A percentile compares a stretch with the other conserved stretches of the same genome.
Conservation (phyloP, 2,329 filamentous ascomycete genomes). For the Coleophoma crateriformis region DNA sequence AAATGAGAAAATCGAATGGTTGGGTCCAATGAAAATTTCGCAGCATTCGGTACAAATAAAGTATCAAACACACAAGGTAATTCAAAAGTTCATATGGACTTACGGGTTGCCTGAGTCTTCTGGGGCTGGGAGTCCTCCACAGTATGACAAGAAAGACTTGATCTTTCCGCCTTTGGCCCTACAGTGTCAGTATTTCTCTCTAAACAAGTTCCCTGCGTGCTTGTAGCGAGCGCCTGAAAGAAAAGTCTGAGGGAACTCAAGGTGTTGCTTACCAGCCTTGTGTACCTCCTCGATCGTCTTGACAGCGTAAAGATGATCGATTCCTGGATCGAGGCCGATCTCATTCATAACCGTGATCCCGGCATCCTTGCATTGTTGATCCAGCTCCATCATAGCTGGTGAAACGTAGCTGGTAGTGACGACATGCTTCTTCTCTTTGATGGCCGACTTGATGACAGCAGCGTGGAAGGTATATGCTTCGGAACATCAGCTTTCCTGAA, state of each 20-base stretch:
- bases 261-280: constrained; percentile 32
- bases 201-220: too few species aligned
- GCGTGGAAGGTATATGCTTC: constrained; percentile 75
- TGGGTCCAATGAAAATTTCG: too few species aligned
- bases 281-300: constrained; percentile 82
- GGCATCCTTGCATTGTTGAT: constrained; percentile 70
- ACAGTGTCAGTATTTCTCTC: too few species aligned
- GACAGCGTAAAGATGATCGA: constrained; percentile 69
- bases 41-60: too few species aligned
- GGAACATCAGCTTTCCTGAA: too few species aligned
- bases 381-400: constrained; percentile 82
- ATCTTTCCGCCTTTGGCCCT: constrained; percentile 67
- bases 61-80: too few species aligned
- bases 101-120: constrained; percentile 77
- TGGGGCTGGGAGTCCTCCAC: constrained; percentile 68
- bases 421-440: constrained; percentile 85
- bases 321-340: constrained; percentile 70
- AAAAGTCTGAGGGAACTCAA: neutral
- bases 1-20: too few species aligned
- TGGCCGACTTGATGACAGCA: constrained; percentile 83
- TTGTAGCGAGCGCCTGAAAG: neutral
- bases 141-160: constrained; percentile 75
- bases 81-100: too few species aligned
- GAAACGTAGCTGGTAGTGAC: constrained; percentile 90
- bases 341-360: constrained; percentile 97